These are phyloP conservation scores for thale cress (Arabidopsis thaliana) DNA, from an alignment of 345 rosid genomes.

Conservation along the genomic window TAIR10.1 NC_003075.7:12044501-12045000, in stretches of 20 bases:
- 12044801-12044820: slow-evolving; percentile 85
- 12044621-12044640: slow-evolving; percentile 39
- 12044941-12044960: slow-evolving; percentile 57
- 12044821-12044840: slow-evolving; percentile 75
- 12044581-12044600: slow-evolving; percentile 14
- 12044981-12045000: slow-evolving; percentile 64
- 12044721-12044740: slow-evolving; percentile 76
- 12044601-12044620: slow-evolving; percentile 11
- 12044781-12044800: slow-evolving; percentile 72
- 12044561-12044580: not conserved
- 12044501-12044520: slow-evolving; percentile 47
- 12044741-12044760: slow-evolving; percentile 77
- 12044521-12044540: slow-evolving; percentile 32
- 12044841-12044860: slow-evolving; percentile 84
- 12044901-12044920: slow-evolving; percentile 58
- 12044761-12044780: slow-evolving; percentile 94
- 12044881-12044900: slow-evolving; percentile 90
- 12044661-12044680: slow-evolving; percentile 64
- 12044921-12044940: slow-evolving; percentile 50
- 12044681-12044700: slow-evolving; percentile 77
- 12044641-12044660: slow-evolving; percentile 51
- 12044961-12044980: slow-evolving; percentile 65
- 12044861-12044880: slow-evolving; percentile 68
- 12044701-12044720: slow-evolving; percentile 69
- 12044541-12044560: slow-evolving; percentile 40